Evolutionary conservation across 2,329 filamentous ascomycete genomes (phyloP).

Genomic region (Knufia petricola): DNA sequence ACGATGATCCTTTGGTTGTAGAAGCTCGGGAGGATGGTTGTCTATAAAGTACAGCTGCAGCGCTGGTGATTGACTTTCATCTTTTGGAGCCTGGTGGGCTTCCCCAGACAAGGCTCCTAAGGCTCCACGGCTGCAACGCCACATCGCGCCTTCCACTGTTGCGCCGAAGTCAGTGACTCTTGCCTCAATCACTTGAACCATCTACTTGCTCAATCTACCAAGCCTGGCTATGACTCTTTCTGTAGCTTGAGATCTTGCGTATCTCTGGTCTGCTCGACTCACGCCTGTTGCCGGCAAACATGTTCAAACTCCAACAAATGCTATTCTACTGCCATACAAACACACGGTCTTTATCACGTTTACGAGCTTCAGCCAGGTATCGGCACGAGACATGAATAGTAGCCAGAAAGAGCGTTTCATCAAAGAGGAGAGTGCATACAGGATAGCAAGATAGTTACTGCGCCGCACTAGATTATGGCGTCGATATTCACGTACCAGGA

Average conservation of each 20-base stretch:
- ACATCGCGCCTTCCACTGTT: too few relatives aligned
- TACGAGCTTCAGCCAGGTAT: conserved; percentile 5
- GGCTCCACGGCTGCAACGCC: too few relatives aligned
- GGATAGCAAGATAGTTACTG: too few relatives aligned
- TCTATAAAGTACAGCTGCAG: too few relatives aligned
- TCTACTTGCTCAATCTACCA: too few relatives aligned
- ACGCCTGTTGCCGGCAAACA: conserved; percentile 21
- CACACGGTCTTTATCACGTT: conserved; percentile 34
- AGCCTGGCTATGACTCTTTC: not conserved
- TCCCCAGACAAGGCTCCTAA: too few relatives aligned
- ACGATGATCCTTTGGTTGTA: too few relatives aligned
- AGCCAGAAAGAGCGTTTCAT: conserved; percentile 7
- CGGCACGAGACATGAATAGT: conserved; percentile 12
- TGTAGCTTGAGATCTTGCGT: not conserved
- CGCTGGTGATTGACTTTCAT: too few relatives aligned
- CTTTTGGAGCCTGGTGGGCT: too few relatives aligned
- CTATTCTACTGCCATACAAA: conserved; percentile 42
- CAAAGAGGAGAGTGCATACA: not conserved
- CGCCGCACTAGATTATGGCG: conserved; percentile 53
- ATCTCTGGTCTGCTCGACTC: not conserved
- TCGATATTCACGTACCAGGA: conserved; percentile 94
- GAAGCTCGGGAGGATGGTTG: too few relatives aligned
- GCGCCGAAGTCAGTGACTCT: too few relatives aligned
- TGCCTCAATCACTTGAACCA: too few relatives aligned
- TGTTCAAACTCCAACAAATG: conserved; percentile 42